Evolutionary conservation across 768 basidiomycete species (phyloP), one percentile per base, ranked within the genome.

Genomic region (Rubroboletus satanas): DNA sequence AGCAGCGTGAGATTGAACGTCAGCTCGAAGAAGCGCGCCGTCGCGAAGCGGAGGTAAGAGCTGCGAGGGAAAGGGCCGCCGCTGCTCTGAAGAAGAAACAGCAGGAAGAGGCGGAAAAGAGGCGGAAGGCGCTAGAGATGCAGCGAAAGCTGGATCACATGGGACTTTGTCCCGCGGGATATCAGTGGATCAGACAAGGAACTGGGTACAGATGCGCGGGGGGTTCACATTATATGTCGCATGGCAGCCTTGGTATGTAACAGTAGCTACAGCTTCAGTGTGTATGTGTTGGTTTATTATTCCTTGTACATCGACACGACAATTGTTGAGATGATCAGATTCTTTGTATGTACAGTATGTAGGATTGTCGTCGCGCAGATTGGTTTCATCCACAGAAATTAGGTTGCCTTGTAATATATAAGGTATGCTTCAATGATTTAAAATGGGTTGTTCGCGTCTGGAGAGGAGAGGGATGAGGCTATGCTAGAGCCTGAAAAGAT

Each of bases 81-180:
- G 64, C 61, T 21, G 72, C 65, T 6, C 48, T 75, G 51, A 71
- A 61, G 59, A 63, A 62, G 57, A 65, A 71, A 52, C 67, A 65
- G 56, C 51, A 70, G 49, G 64, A 77, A 54, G 83, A 84, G 53
- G 74, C 62, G 5, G 66, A 70, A 55, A 61, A 50, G 52, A 59
- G 52, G 41, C 49, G 46, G 11, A 51, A 68, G 44, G 70, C 57
- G 33, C 38, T 54, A 10, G 59, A 65, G 54, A 74, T 71, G 2
- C 85, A 85, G 66, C 56, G 35, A 35, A 78, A 73, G 53, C 63
- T 84, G 7, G 68, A 71, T 0, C 10, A 48, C 0, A 77, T 85
- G 75, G 85, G 84, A 0, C 60, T 76, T 4, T 87, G 85, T 61
- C 61, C 64, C 0, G 58, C 35, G 2, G 81, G 80, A 12, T 83